Evolutionary conservation across 306 rosid genomes (phyloP), one percentile per base, ranked within the genome.

Genomic region (Dicorynia guianensis): DNA sequence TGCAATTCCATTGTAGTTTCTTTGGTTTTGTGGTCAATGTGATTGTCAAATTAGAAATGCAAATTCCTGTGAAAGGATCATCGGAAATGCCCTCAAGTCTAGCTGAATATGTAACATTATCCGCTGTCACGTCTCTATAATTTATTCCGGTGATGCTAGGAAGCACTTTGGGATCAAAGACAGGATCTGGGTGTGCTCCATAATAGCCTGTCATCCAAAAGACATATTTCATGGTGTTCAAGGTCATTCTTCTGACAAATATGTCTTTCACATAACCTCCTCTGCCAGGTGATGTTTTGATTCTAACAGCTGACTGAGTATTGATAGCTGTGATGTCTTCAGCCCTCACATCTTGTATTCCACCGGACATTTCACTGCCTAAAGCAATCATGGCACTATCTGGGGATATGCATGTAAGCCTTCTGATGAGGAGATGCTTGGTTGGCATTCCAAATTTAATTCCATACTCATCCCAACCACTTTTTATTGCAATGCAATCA

Each of bases 291-390:
- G 85, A 87, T 0, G 89, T 84, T 71, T 92, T 92, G 81, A 92
- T 87, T 40, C 97, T 70, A 17, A 92, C 75, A 5, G 81, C 88
- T 0, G 97, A 89, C 55, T 89, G 55, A 0, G 95, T 87, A 1
- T 83, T 65, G 69, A 86, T 55, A 2, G 91, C 93, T 0, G 80
- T 85, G 75, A 87, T 77, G 69, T 92, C 89, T 65, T 92, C 90
- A 8, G 53, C 80, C 34, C 97, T 85, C 6, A 92, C 84, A 35
- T 92, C 88, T 64, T 77, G 49, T 60, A 92, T 85, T n/a, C 95
- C 97, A 6, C 97, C 95, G 0, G 89, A 91, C 97, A 91, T 91
- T 72, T 91, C 93, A 40, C 95, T 91, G 3, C 93, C 97, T 11
- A 91, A 76, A 0, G 97, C 93, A 67, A 91, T 79, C 66, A 81